Conservation (phyloP, 805 yeast species). For the Candida chilensis region DNA sequence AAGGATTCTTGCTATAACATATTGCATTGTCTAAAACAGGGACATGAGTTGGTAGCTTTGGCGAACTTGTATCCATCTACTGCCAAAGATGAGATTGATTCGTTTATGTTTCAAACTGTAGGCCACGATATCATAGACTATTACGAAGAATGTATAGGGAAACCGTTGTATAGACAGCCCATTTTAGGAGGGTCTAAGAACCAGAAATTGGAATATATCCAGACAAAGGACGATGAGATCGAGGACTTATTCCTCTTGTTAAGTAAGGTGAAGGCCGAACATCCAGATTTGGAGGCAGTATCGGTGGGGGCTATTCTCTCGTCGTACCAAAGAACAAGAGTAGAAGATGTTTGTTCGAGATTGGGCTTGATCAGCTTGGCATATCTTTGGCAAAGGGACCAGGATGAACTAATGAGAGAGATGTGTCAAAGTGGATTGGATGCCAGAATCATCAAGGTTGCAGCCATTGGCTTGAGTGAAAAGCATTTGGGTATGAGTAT, state of each 20-base stretch:
- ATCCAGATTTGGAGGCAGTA: conserved; percentile 76
- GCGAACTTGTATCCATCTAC: conserved; percentile 73
- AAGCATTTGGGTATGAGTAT: conserved; percentile 63
- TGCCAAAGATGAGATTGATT: conserved; percentile 60
- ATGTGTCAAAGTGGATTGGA: conserved; percentile 63
- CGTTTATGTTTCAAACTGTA: conserved; percentile 97
- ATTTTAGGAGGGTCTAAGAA: conserved; percentile 59
- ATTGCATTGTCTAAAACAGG: conserved; percentile 74
- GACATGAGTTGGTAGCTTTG: conserved; percentile 78
- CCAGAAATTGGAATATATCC: conserved; percentile 56
- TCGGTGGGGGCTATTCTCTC: conserved; percentile 95
- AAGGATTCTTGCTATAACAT: conserved; percentile 92
- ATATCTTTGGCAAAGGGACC: conserved; percentile 87
- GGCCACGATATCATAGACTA: conserved; percentile 72
- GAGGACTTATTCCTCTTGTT: conserved; percentile 68
- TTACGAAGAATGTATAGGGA: conserved; percentile 63
- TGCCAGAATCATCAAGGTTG: conserved; percentile 86
- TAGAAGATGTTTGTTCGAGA: conserved; percentile 80
- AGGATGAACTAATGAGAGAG: conserved; percentile 69
- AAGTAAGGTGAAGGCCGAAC: conserved; percentile 29
- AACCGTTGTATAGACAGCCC: conserved; percentile 68
- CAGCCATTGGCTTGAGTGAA: conserved; percentile 75
- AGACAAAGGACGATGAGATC: conserved; percentile 74
- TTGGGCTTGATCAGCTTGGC: conserved; percentile 62
- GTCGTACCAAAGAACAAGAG: conserved; percentile 90